Base-by-base conservation (phyloP, 176 grass and related monocot species). In the Urochloa ruziziensis region DNA sequence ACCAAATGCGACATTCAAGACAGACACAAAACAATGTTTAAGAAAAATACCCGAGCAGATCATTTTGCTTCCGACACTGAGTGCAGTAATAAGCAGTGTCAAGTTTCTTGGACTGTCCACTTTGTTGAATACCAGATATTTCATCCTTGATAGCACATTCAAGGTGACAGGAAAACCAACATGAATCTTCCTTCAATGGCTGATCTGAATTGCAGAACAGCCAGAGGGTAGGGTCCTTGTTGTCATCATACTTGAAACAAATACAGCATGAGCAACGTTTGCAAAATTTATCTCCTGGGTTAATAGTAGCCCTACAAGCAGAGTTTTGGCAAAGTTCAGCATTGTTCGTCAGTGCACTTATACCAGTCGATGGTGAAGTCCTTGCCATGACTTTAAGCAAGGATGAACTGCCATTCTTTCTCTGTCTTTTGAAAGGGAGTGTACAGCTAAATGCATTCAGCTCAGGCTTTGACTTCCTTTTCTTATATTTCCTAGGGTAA, bases 151-250 rank as follows among this genome's bases (percentile, higher is more conserved):
- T 53, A 17, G 78, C 91, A 80, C 91, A 94, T 75, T 87, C 91
- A 19, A 94, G 73, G 35, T 94, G 91, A 67, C 77, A 94, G 33
- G 84, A 87, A 36, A 83, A 77, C 48, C 88, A 82, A 79, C 91
- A 94, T 10, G 81, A 85, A 48, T 80, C 73, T 84, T 53, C 83
- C 29, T 85, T 82, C 33, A 60, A 77, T 60, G 61, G 49, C 43
- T 86, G 61, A 48, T 91, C 94, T 30, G 86, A 83, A 66, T 49
- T 79, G 66, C 91, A 91, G 39, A 85, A 57, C 18, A 94, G 82
- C 91, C 88, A 94, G 19, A 90, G 84, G 79, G 72, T 91, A 81
- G 85, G 88, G 58, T 94, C 91, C 76, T 90, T 90, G n/a, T 91
- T 86, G 43, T 88, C 91, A 74, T 88, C 91, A 74, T 88, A 85